Evolutionary conservation across 192 early-diverging fungal genomes (phyloP).

Genomic region (Coemansia sp.): DNA sequence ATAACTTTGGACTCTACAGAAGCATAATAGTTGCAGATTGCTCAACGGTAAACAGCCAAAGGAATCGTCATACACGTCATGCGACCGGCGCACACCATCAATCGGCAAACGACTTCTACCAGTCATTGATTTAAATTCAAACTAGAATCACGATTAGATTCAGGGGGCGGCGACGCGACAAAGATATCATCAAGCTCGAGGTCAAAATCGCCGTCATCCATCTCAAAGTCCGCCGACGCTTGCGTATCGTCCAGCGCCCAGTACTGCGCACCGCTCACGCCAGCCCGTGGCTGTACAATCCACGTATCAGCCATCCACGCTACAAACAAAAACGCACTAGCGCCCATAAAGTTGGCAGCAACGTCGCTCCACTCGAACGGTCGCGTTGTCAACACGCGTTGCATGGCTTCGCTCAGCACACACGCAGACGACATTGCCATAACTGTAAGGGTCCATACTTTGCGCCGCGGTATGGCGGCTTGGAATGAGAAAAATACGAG

Average conservation of each 20-base stretch:
- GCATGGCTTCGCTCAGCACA: slow-evolving; percentile 37
- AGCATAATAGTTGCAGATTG: too few relatives aligned
- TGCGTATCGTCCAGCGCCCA: slow-evolving; percentile 15
- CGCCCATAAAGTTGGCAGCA: slow-evolving; percentile 34
- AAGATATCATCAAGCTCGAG: slow-evolving; percentile 51
- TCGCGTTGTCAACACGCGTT: slow-evolving; percentile 33
- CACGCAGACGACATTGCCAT: slow-evolving; percentile 10
- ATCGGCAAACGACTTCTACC: too few relatives aligned
- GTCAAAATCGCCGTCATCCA: slow-evolving; percentile 24
- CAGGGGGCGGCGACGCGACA: slow-evolving; percentile 12
- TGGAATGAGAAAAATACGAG: slow-evolving; percentile 41
- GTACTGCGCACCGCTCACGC: slow-evolving; percentile 11
- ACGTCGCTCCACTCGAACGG: slow-evolving; percentile 42
- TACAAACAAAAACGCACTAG: slow-evolving; percentile 30
- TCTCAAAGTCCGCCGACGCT: slow-evolving; percentile 15
- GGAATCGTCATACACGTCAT: too few relatives aligned
- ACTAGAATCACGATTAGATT: not conserved
- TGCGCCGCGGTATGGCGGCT: slow-evolving; percentile 20
- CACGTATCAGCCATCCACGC: slow-evolving; percentile 43
- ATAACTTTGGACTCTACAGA: too few relatives aligned
- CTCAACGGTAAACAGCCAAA: too few relatives aligned
- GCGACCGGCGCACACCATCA: too few relatives aligned
- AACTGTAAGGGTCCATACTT: slow-evolving; percentile 22
- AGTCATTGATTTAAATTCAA: too few relatives aligned
- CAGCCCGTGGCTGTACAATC: slow-evolving; percentile 31